phyloP scores from a whole-genome alignment of 2,329 filamentous ascomycete species.

The Colletotrichum tofieldiae region DNA sequence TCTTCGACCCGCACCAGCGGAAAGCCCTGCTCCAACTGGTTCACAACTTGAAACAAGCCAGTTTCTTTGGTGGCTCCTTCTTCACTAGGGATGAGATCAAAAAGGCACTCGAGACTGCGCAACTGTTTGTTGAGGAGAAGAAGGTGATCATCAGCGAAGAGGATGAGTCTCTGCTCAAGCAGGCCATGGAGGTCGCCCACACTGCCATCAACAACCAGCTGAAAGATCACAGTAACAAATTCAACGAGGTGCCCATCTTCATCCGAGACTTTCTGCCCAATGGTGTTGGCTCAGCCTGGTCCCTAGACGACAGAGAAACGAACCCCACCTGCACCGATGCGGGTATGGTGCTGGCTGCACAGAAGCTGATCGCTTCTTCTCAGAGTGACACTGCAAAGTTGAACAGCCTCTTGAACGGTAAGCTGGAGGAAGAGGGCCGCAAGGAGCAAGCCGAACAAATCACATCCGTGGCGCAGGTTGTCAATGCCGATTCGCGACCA shows the following conservation, averaged over 20 bases:
- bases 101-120: conserved; percentile 76
- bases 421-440: conserved; percentile 61
- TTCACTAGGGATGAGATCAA: conserved; percentile 76
- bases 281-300: conserved; percentile 75
- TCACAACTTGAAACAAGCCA: conserved; percentile 84
- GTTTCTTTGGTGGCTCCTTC: conserved; percentile 88
- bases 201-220: conserved; percentile 71
- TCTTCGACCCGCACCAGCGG: conserved; percentile 85
- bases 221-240: conserved; percentile 77
- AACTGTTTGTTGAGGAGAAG: conserved; percentile 76
- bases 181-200: conserved; percentile 78
- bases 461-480: conserved; percentile 35
- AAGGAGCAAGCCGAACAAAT: conserved; percentile 51
- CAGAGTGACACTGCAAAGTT: conserved; percentile 61
- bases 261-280: conserved; percentile 75
- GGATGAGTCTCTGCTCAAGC: conserved; percentile 73
- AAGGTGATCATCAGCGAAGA: conserved; percentile 70
- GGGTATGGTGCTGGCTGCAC: conserved; percentile 66
- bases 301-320: conserved; percentile 70
- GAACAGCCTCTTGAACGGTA: conserved; percentile 64
- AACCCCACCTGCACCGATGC: conserved; percentile 67
- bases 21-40: conserved; percentile 79
- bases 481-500: conserved; percentile 13
- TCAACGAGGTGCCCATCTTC: conserved; percentile 85
- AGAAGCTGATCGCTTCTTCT: conserved; percentile 66